Conservation (phyloP, 768 basidiomycete genomes). For the Tricholoma furcatifolium region DNA sequence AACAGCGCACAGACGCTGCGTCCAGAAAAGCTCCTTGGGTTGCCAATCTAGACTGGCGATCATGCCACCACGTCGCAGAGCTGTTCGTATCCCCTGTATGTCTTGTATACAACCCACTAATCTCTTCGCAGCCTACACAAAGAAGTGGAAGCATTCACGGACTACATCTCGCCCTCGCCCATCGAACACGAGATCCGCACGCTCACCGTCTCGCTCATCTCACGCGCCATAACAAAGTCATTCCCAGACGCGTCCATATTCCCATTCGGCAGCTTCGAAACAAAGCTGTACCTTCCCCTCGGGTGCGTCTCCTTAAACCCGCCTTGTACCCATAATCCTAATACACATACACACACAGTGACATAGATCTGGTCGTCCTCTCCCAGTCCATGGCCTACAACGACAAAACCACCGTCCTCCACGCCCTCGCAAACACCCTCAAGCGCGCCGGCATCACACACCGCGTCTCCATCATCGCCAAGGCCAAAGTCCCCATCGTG, state of each 20-base stretch:
- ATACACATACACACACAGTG: constrained; percentile 45
- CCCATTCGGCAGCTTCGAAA: constrained; percentile 93
- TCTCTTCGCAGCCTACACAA: constrained; percentile 64
- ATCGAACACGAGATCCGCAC: constrained; percentile 84
- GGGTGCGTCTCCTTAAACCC: constrained; percentile 58
- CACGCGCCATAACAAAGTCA: constrained; percentile 54
- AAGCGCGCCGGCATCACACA: constrained; percentile 71
- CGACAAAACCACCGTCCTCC: constrained; percentile 68
- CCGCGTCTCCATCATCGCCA: constrained; percentile 83
- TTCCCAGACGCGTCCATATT: constrained; percentile 81
- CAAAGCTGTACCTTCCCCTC: constrained; percentile 87
- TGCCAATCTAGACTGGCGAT: constrained; percentile 64
- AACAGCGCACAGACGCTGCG: constrained; percentile 48
- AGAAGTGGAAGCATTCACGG: constrained; percentile 83
- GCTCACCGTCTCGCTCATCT: constrained; percentile 68
- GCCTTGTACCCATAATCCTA: constrained; percentile 2
- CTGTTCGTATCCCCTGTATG: constrained; percentile 60
- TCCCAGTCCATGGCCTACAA: constrained; percentile 72
- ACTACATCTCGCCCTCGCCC: constrained; percentile 85
- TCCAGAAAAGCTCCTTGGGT: constrained; percentile 73
- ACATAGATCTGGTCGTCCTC: constrained; percentile 93
- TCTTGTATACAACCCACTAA: too few species aligned
- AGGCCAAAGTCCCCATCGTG: constrained; percentile 94
- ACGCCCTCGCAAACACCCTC: constrained; percentile 75
- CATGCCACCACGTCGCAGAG: constrained; percentile 77